Evolutionary conservation across 352 stramenopile species (phyloP).

Genomic region (Phytophthora cryptogea): DNA sequence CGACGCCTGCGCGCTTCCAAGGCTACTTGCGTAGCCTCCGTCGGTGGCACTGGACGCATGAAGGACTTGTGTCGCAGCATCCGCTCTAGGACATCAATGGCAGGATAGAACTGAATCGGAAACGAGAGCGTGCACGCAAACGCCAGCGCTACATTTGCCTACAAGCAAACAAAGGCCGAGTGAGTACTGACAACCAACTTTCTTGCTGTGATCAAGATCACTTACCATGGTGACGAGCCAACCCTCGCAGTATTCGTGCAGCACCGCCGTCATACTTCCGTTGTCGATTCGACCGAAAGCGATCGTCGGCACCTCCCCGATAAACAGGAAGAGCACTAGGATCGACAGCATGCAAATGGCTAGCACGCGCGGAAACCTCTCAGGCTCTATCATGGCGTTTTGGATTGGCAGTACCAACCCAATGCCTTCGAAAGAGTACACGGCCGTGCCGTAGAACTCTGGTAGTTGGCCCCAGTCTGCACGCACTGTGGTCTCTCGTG

Average conservation of each 20-base stretch:
- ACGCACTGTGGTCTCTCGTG: slow-evolving; percentile 21
- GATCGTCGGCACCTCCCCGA: slow-evolving; percentile 69
- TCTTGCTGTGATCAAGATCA: too few relatives aligned
- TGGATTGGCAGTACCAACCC: slow-evolving; percentile 78
- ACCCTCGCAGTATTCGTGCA: slow-evolving; percentile 72
- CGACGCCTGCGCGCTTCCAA: slow-evolving; percentile 31
- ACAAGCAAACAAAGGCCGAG: slow-evolving; percentile 7
- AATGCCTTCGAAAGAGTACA: slow-evolving; percentile 86
- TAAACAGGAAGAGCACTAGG: slow-evolving; percentile 76
- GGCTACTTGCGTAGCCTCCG: slow-evolving; percentile 29
- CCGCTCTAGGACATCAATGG: slow-evolving; percentile 72
- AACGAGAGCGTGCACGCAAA: slow-evolving; percentile 81
- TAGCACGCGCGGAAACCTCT: slow-evolving; percentile 62
- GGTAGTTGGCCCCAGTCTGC: slow-evolving; percentile 51
- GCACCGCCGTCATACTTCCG: slow-evolving; percentile 79
- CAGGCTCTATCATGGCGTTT: slow-evolving; percentile 71
- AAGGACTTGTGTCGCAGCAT: slow-evolving; percentile 54
- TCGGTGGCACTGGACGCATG: slow-evolving; percentile 36
- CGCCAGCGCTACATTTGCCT: slow-evolving; percentile 72
- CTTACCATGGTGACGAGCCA: slow-evolving; percentile 67
- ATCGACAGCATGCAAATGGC: slow-evolving; percentile 66
- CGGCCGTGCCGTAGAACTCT: slow-evolving; percentile 79
- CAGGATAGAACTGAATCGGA: slow-evolving; percentile 83
- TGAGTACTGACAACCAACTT: background rate
- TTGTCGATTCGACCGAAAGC: slow-evolving; percentile 74